Conservation (phyloP, 768 basidiomycete genomes). For the Naganishia vishniacii region DNA sequence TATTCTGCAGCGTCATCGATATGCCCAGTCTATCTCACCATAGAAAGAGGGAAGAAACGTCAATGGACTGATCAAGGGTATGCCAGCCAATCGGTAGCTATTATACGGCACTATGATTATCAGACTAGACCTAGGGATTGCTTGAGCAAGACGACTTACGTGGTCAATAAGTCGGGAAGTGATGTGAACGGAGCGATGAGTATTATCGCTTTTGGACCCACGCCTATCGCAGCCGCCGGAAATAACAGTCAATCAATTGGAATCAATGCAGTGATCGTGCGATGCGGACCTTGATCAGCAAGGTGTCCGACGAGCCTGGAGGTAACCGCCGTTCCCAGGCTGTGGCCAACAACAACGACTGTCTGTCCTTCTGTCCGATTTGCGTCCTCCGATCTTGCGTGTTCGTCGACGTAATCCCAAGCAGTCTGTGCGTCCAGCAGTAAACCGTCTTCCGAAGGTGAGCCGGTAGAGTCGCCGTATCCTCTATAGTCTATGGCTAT, state of each 20-base stretch:
- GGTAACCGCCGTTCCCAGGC: slow-evolving; percentile 77
- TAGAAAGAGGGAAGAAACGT: slow-evolving; percentile 59
- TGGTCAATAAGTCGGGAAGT: slow-evolving; percentile 59
- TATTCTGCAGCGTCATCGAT: too few species aligned
- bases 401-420: slow-evolving; percentile 65
- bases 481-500: slow-evolving; percentile 87
- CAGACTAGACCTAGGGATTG: not conserved
- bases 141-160: slow-evolving; percentile 37
- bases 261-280: not conserved
- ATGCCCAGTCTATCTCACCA: slow-evolving; percentile 53
- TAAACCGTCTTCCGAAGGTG: slow-evolving; percentile 70
- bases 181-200: slow-evolving; percentile 52
- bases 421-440: slow-evolving; percentile 65
- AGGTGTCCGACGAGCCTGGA: slow-evolving; percentile 52
- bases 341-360: slow-evolving; percentile 76
- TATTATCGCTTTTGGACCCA: slow-evolving; percentile 50
- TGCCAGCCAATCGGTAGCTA: slow-evolving; percentile 25
- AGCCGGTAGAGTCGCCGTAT: slow-evolving; percentile 76
- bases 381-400: not conserved
- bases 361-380: slow-evolving; percentile 53
- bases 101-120: slow-evolving; percentile 55
- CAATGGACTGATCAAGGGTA: slow-evolving; percentile 70
- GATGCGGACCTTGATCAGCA: slow-evolving; percentile 48
- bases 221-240: slow-evolving; percentile 30
- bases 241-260: not conserved